Conservation (phyloP, 73 alveolate genomes). For the Uronychia setigera region DNA sequence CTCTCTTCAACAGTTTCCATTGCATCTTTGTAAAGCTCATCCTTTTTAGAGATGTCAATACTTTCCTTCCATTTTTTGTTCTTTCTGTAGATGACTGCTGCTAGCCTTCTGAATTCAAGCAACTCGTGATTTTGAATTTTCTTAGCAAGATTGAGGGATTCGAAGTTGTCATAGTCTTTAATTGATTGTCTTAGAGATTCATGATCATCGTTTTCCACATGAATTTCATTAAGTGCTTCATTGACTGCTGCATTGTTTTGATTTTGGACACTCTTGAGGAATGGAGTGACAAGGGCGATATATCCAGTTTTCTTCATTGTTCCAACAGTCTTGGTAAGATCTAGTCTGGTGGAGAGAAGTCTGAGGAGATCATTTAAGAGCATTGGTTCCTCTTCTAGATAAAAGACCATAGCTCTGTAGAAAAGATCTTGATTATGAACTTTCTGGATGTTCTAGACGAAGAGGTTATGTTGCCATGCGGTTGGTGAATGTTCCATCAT, state of each 20-base stretch:
- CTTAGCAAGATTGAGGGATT: slow-evolving; percentile 89
- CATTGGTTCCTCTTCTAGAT: slow-evolving; percentile 98
- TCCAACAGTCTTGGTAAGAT: slow-evolving; percentile 90
- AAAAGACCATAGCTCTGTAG: slow-evolving; percentile 95
- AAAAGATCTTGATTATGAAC: slow-evolving; percentile 93
- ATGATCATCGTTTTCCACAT: slow-evolving; percentile 96
- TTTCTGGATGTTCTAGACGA: slow-evolving; percentile 90
- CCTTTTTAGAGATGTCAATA: slow-evolving; percentile 93
- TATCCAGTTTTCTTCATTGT: slow-evolving; percentile 93
- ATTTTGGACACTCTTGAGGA: slow-evolving; percentile 92
- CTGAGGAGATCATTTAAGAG: slow-evolving; percentile 93
- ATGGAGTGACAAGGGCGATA: slow-evolving; percentile 90
- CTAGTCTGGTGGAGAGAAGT: slow-evolving; percentile 91
- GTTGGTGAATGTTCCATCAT: slow-evolving; percentile 99
- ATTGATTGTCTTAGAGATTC: slow-evolving; percentile 92
- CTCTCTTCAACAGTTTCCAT: slow-evolving; percentile 98
- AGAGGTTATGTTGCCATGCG: slow-evolving; percentile 95
- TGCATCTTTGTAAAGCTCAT: slow-evolving; percentile 94
- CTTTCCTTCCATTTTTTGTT: slow-evolving; percentile 89
- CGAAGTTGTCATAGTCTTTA: slow-evolving; percentile 92
- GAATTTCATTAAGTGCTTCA: slow-evolving; percentile 97
- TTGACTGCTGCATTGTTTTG: slow-evolving; percentile 94
- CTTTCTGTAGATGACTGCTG: slow-evolving; percentile 96
- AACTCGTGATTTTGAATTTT: slow-evolving; percentile 93
- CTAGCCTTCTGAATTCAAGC: slow-evolving; percentile 97